These are phyloP conservation scores for Phytophthora boehmeriae DNA, from an alignment of 352 stramenopile genomes.

Conservation along the genomic window DNA sequence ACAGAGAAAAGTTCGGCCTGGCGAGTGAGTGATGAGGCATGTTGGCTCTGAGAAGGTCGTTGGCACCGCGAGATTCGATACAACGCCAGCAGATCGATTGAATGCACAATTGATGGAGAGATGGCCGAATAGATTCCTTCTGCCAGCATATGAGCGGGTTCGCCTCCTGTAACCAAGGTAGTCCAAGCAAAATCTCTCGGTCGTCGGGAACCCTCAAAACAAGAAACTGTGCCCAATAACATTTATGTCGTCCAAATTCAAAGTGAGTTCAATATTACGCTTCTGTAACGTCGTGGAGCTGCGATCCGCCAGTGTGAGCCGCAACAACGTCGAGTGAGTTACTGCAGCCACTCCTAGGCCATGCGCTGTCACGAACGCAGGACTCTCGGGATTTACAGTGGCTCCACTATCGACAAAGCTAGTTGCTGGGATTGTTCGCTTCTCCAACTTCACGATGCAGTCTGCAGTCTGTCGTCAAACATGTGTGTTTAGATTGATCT, in stretches of 20 bases:
- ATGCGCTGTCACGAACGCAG: background rate
- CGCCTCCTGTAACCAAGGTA: constrained; percentile 4
- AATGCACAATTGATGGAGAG: no score
- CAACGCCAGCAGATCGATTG: no score
- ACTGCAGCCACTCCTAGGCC: background rate
- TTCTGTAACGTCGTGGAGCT: no score
- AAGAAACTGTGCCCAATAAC: constrained; percentile 2
- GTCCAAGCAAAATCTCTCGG: constrained; percentile 6
- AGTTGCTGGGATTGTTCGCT: background rate
- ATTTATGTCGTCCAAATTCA: background rate
- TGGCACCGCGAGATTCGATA: no score
- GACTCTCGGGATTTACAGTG: constrained; percentile 10
- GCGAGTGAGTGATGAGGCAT: no score
- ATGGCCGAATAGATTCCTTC: background rate
- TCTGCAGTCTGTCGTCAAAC: no score
- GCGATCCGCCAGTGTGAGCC: constrained; percentile 8
- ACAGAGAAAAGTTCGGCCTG: no score
- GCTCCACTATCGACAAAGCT: constrained; percentile 16
- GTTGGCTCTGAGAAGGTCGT: no score
- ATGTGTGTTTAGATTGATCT: background rate
- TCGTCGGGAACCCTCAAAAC: constrained; percentile 3
- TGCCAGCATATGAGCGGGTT: constrained; percentile 2
- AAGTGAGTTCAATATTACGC: constrained; percentile 3
- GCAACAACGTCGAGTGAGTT: background rate
- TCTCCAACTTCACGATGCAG: constrained; percentile 10